Evolutionary conservation across 768 basidiomycete genomes (phyloP).

Genomic region (Podaxis sp.): DNA sequence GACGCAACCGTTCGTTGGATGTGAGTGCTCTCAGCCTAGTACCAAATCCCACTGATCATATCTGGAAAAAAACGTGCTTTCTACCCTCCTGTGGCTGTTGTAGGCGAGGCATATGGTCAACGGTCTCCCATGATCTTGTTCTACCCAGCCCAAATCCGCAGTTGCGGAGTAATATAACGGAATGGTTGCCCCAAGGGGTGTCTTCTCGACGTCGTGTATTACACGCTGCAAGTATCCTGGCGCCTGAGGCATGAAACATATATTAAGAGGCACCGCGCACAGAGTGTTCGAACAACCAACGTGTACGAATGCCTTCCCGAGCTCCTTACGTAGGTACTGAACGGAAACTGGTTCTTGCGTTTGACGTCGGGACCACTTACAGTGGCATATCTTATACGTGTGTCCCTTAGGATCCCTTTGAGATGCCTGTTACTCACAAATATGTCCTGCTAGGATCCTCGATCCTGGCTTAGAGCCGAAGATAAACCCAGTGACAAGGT

Average conservation of each 20-base stretch:
- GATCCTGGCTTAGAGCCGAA: constrained; percentile 29
- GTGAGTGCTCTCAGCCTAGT: background rate
- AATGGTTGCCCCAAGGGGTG: background rate
- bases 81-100: too few relatives aligned
- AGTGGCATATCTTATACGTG: constrained; percentile 38
- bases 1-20: too few relatives aligned
- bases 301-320: constrained; percentile 12
- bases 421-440: background rate
- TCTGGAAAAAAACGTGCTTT: too few relatives aligned
- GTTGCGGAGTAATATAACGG: background rate
- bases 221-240: background rate
- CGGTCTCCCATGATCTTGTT: background rate
- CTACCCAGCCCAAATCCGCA: background rate
- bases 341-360: constrained; percentile 35
- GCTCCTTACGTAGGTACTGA: constrained; percentile 15
- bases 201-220: background rate
- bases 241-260: background rate
- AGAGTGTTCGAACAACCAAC: background rate
- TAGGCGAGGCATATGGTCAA: too few relatives aligned
- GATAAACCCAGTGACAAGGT: constrained; percentile 21
- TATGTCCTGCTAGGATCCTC: constrained; percentile 24
- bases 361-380: constrained; percentile 39
- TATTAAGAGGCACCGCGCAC: background rate
- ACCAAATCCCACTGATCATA: background rate
- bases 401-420: constrained; percentile 1